Percentiles rank a stretch among this genome's conserved stretches.
Evolutionary conservation across 306 rosid species (phyloP).

Genomic region (Fragaria vesca): DNA sequence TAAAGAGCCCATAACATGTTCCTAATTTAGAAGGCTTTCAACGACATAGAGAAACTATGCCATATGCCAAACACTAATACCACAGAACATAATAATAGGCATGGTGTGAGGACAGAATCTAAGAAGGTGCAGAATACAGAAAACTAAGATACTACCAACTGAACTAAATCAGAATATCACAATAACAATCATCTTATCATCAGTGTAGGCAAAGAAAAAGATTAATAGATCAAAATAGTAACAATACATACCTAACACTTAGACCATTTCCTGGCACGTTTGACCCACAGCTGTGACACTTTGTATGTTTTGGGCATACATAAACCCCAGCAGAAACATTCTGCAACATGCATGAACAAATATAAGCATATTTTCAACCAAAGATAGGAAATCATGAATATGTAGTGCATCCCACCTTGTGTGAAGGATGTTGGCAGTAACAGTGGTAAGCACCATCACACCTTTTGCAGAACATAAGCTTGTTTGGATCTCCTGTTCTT

Average conservation of each 20-base stretch:
- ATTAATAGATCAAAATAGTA: not conserved
- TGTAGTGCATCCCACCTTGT: constrained; percentile 62
- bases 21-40: not conserved
- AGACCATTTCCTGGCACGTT: constrained; percentile 96
- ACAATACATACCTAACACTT: constrained; percentile 74
- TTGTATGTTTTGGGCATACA: constrained; percentile 90
- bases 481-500: constrained; percentile 93
- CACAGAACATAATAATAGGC: not conserved
- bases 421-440: constrained; percentile 96
- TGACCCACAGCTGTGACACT: constrained; percentile 95
- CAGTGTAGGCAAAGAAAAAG: not conserved
- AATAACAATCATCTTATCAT: not conserved
- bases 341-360: constrained; percentile 50
- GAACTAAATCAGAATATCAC: not conserved
- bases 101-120: not conserved
- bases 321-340: constrained; percentile 90
- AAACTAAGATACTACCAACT: not conserved
- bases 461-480: constrained; percentile 97
- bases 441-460: constrained; percentile 99
- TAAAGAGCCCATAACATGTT: not conserved
- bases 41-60: not conserved
- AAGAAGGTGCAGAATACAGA: not conserved
- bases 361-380: constrained; percentile 28
- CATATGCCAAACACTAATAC: not conserved
- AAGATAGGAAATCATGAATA: constrained; percentile 14